phyloP scores from a whole-genome alignment of 2,329 filamentous ascomycete species.

The Aspergillus carbonarius region DNA sequence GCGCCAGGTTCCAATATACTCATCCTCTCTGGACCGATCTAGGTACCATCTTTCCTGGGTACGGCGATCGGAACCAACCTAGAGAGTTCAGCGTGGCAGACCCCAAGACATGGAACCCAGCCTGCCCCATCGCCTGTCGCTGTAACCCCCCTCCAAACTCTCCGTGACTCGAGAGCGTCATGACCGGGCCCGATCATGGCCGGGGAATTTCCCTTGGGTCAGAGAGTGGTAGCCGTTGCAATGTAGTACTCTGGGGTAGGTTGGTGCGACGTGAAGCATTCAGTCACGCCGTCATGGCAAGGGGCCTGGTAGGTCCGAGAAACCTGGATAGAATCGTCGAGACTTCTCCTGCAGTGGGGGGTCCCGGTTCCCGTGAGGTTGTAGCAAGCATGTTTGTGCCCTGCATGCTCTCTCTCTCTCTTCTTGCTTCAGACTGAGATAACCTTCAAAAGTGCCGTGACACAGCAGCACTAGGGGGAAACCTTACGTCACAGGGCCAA shows the following conservation, averaged over 20 bases:
- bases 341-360: constrained; percentile 13
- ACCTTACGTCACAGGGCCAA: constrained; percentile 18
- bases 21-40: constrained; percentile 2
- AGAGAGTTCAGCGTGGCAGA: not conserved
- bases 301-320: not conserved
- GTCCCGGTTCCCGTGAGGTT: not conserved
- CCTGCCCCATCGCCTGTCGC: not conserved
- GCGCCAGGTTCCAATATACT: not conserved
- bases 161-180: constrained; percentile 16
- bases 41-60: constrained; percentile 3
- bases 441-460: not conserved
- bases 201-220: not conserved
- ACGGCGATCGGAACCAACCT: not conserved
- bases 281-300: not conserved
- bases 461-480: constrained; percentile 1
- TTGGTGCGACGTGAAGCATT: not conserved
- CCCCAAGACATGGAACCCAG: not conserved
- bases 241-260: constrained; percentile 1
- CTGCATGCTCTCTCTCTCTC: not conserved
- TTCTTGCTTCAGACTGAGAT: not conserved
- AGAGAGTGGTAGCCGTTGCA: constrained; percentile 1
- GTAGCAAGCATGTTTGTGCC: not conserved
- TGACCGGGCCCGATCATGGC: constrained; percentile 2
- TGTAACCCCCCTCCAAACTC: not conserved
- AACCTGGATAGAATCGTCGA: constrained; percentile 7